phyloP scores from a whole-genome alignment of 2,329 filamentous ascomycete genomes.

The Hymenoscyphus linearis region DNA sequence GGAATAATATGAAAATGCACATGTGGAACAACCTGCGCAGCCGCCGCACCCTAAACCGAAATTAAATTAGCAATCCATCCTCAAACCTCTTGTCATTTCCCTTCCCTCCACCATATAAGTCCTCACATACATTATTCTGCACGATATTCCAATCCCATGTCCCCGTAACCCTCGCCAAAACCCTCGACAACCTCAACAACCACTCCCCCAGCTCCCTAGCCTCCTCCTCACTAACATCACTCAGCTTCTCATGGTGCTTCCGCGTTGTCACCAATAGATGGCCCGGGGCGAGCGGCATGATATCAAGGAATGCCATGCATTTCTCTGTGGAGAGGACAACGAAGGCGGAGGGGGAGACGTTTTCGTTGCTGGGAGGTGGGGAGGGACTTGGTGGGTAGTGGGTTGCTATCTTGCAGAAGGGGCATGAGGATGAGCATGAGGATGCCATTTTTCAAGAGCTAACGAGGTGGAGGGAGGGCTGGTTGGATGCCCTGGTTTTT shows the following conservation, averaged over 20 bases:
- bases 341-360: conserved; percentile 38
- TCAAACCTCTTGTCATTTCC: background rate
- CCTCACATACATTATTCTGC: conserved; percentile 72
- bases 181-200: conserved; percentile 68
- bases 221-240: conserved; percentile 59
- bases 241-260: conserved; percentile 70
- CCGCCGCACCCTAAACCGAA: conserved; percentile 56
- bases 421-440: conserved; percentile 37
- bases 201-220: conserved; percentile 60
- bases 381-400: conserved; percentile 38
- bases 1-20: conserved; percentile 95
- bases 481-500: background rate
- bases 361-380: conserved; percentile 38
- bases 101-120: background rate
- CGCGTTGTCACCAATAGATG: conserved; percentile 81
- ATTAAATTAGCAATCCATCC: background rate
- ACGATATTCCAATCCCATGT: conserved; percentile 91
- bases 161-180: conserved; percentile 63
- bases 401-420: conserved; percentile 57
- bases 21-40: conserved; percentile 88
- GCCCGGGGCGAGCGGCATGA: conserved; percentile 77
- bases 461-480: no score
- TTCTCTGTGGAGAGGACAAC: conserved; percentile 72
- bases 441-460: background rate
- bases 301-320: conserved; percentile 87